phyloP scores from a whole-genome alignment of 1,284 basidiomycete species.

The Cutaneotrichosporon dermatis region DNA sequence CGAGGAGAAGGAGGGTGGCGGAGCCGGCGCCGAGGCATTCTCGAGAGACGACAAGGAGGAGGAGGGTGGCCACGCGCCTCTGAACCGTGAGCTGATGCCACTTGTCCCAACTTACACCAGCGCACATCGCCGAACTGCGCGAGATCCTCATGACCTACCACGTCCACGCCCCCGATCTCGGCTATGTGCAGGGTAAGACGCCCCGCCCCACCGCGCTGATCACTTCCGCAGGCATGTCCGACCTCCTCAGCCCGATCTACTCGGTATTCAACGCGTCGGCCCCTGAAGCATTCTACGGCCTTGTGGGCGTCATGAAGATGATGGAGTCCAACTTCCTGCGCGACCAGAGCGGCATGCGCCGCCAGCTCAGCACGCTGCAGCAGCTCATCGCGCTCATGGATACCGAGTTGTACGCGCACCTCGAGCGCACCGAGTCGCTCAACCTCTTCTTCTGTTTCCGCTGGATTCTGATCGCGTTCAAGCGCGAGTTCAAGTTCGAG shows the following conservation, averaged over 20 bases:
- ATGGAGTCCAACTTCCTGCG: slow-evolving; percentile 93
- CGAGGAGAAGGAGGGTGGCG: slow-evolving; percentile 40
- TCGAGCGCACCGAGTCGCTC: slow-evolving; percentile 82
- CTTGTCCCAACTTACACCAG: slow-evolving; percentile 18
- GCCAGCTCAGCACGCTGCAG: slow-evolving; percentile 81
- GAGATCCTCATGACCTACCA: slow-evolving; percentile 85
- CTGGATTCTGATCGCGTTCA: slow-evolving; percentile 74
- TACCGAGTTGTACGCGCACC: slow-evolving; percentile 80
- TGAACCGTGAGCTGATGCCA: slow-evolving; percentile 55
- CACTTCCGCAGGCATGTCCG: slow-evolving; percentile 68
- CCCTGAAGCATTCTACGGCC: slow-evolving; percentile 89
- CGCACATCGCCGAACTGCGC: slow-evolving; percentile 44
- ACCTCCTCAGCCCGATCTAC: slow-evolving; percentile 89
- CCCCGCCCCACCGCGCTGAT: too few species aligned
- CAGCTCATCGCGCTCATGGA: slow-evolving; percentile 90
- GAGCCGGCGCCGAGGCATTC: slow-evolving; percentile 25
- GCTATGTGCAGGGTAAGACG: slow-evolving; percentile 45
- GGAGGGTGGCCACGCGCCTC: slow-evolving; percentile 71
- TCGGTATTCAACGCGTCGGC: slow-evolving; percentile 86
- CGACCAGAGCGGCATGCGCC: slow-evolving; percentile 98
- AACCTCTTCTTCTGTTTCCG: slow-evolving; percentile 99
- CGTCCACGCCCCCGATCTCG: slow-evolving; percentile 80
- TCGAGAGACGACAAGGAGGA: slow-evolving; percentile 55
- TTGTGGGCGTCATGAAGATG: slow-evolving; percentile 88
- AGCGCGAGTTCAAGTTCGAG: slow-evolving; percentile 88